These are phyloP conservation scores for Mycena venus DNA, from an alignment of 768 basidiomycete species.

Conservation along the genomic window DNA sequence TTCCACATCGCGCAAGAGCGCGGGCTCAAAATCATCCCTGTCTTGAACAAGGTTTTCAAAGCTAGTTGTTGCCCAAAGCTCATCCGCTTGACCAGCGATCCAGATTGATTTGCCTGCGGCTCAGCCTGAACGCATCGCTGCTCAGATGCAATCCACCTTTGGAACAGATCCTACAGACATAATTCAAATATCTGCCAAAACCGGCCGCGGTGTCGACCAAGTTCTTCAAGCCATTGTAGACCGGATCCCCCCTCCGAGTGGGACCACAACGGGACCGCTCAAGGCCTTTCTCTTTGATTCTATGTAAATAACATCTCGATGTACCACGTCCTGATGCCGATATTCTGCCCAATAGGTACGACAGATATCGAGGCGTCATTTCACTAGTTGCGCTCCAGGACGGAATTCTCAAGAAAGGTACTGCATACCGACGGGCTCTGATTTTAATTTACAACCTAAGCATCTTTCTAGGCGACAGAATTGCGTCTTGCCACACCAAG, in stretches of 20 bases:
- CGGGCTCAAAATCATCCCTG: conserved; percentile 87
- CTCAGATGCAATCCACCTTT: conserved; percentile 87
- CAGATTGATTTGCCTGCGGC: conserved; percentile 95
- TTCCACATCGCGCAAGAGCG: conserved; percentile 90
- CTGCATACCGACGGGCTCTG: conserved; percentile 4
- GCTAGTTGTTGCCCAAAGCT: conserved; percentile 7
- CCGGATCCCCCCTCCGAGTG: conserved; percentile 86
- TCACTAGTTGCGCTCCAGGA: conserved; percentile 87
- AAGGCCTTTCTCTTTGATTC: conserved; percentile 96
- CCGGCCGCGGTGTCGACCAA: conserved; percentile 83
- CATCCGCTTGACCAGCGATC: background rate
- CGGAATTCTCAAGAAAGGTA: conserved; percentile 88
- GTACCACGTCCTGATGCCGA: conserved; percentile 26
- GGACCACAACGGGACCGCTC: conserved; percentile 64
- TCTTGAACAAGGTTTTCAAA: conserved; percentile 86
- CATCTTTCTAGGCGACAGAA: conserved; percentile 81
- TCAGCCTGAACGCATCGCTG: conserved; percentile 82
- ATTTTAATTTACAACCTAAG: background rate
- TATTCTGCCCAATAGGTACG: conserved; percentile 70
- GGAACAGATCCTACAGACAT: conserved; percentile 83
- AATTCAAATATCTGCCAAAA: conserved; percentile 92
- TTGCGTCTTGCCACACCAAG: conserved; percentile 78
- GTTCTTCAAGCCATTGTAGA: conserved; percentile 87
- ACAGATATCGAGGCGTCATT: conserved; percentile 96
- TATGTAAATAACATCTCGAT: conserved; percentile 63